Evolutionary conservation across 78 protist genomes (phyloP).

Genomic region (Cavenderia fasciculata): DNA sequence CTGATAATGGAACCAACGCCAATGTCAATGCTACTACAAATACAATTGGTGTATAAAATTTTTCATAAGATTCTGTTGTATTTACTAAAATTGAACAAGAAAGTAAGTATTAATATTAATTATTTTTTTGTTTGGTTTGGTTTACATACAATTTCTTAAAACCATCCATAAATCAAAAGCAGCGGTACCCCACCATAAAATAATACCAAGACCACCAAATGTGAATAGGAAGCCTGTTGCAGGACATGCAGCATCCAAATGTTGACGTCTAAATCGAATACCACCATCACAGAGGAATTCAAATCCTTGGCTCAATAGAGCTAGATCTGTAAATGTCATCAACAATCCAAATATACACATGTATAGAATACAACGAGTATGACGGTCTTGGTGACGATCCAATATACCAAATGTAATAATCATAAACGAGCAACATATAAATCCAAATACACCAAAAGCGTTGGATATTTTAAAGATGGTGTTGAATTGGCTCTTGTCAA

Average conservation of each 20-base stretch:
- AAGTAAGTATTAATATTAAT: not conserved
- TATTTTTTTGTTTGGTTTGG: not conserved
- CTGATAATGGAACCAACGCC: not conserved
- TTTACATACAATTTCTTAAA: not conserved
- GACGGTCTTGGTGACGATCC: not conserved
- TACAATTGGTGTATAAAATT: not conserved
- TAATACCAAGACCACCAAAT: not conserved
- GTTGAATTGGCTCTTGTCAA: not conserved
- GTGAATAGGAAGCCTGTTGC: not conserved
- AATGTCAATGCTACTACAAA: not conserved
- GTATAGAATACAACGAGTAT: not conserved
- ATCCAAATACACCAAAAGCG: not conserved
- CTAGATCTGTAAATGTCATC: not conserved
- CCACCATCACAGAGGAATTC: not conserved
- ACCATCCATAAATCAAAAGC: slow-evolving; percentile 29
- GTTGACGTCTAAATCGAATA: not conserved
- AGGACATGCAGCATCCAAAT: not conserved
- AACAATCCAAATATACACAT: not conserved
- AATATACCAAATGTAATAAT: not conserved
- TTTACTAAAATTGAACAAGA: not conserved
- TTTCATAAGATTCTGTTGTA: not conserved
- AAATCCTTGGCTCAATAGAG: not conserved
- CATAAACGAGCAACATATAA: not conserved
- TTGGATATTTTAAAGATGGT: not conserved
- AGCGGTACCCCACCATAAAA: not conserved